Conservation (phyloP, 2,329 filamentous ascomycete genomes). For the Drechslerella dactyloides region DNA sequence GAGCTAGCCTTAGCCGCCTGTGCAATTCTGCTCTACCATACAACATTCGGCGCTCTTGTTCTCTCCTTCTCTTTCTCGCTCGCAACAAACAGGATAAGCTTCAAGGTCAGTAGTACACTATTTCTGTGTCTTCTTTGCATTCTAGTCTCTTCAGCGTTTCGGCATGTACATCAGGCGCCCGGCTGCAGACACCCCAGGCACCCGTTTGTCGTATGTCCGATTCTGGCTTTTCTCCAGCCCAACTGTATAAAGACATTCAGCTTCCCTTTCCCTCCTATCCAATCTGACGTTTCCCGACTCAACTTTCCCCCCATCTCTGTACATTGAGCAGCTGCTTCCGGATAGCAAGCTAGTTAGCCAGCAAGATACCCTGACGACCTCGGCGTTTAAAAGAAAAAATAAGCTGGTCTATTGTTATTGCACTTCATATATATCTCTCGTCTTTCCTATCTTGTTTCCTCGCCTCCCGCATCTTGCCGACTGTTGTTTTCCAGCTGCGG, state of each 20-base stretch:
- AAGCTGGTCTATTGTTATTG: conserved; percentile 9
- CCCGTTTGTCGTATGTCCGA: conserved; percentile 26
- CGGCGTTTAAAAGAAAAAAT: conserved; percentile 39
- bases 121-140: conserved; percentile 18
- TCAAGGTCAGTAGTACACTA: conserved; percentile 7
- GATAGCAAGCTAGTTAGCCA: conserved; percentile 3
- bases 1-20: conserved; percentile 50
- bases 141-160: conserved; percentile 45
- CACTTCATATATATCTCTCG: conserved; percentile 16
- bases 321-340: conserved; percentile 14
- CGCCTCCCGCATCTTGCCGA: neutral
- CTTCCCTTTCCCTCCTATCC: conserved; percentile 26
- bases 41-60: conserved; percentile 45
- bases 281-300: conserved; percentile 24
- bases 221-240: conserved; percentile 14
- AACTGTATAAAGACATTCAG: conserved; percentile 48
- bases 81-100: conserved; percentile 45
- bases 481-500: neutral
- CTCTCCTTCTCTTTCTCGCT: conserved; percentile 6
- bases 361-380: conserved; percentile 47
- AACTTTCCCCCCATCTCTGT: neutral
- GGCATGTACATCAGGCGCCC: conserved; percentile 44
- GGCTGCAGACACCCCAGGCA: conserved; percentile 13
- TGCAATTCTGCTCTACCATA: conserved; percentile 37
- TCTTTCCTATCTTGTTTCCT: neutral